phyloP scores from a whole-genome alignment of 2,329 filamentous ascomycete species.

The Fusarium mangiferae region DNA sequence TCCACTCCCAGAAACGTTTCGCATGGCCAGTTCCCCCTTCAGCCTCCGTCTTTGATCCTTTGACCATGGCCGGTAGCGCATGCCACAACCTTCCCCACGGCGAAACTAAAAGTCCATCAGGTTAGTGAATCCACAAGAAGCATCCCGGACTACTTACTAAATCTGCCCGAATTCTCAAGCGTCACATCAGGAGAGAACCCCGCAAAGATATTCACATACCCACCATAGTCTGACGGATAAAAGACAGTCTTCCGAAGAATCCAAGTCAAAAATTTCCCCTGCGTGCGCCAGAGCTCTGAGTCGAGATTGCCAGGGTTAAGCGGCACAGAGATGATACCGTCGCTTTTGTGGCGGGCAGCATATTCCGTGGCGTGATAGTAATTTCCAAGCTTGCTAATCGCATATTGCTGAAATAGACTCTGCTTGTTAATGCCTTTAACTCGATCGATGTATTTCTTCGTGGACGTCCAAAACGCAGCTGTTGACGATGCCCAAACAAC shows the following conservation, averaged over 20 bases:
- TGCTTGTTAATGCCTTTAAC: slow-evolving; percentile 29
- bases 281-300: slow-evolving; percentile 50
- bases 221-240: slow-evolving; percentile 51
- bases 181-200: slow-evolving; percentile 57
- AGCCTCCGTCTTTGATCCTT: slow-evolving; percentile 41
- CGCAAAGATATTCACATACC: slow-evolving; percentile 60
- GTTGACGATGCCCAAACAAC: slow-evolving; percentile 49
- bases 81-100: slow-evolving; percentile 52
- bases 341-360: slow-evolving; percentile 39
- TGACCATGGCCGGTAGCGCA: slow-evolving; percentile 45
- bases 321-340: slow-evolving; percentile 47
- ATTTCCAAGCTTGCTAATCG: slow-evolving; percentile 48
- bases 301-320: slow-evolving; percentile 55
- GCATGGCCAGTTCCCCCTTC: slow-evolving; percentile 51
- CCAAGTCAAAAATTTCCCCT: slow-evolving; percentile 24
- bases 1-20: slow-evolving; percentile 53
- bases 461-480: slow-evolving; percentile 17
- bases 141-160: slow-evolving; percentile 6
- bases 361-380: slow-evolving; percentile 48
- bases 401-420: slow-evolving; percentile 32
- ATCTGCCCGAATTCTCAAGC: slow-evolving; percentile 38
- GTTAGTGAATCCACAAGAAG: neutral
- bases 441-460: slow-evolving; percentile 37
- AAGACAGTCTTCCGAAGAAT: slow-evolving; percentile 35
- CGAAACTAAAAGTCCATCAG: slow-evolving; percentile 39